Evolutionary conservation across 176 grass and related monocot species (phyloP), one percentile per base, ranked within the genome.

Genomic region (Oryza glaberrima): DNA sequence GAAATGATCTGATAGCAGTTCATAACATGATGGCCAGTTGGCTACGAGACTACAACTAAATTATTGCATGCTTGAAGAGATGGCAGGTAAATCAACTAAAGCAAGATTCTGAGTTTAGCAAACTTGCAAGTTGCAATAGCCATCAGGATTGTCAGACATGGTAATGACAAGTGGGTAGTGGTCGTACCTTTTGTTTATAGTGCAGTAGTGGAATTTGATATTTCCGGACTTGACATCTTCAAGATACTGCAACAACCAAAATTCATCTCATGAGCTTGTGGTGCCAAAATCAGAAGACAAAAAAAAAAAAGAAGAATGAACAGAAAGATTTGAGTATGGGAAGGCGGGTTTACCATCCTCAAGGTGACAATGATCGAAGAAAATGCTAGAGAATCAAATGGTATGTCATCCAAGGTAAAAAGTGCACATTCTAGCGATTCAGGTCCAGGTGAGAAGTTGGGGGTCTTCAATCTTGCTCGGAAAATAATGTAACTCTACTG

Each of bases 401-500:
- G 97, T 96, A 99, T 94, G 40, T 99, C 94, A 72, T 99, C 94
- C 79, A 99, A 54, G 12, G 88, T 34, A 84, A 96, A 99, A 81
- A 99, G 86, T 47, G 74, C 86, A 88, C 97, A 99, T 81, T 99
- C 97, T 30, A 91, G 80, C 1, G 97, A 99, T 76, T 99, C 97
- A 14, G 84, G 76, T 26, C 97, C 97, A 32, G 97, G 97, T 69
- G 93, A 94, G 69, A 96, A 99, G 36, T 75, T 76, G n/a, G 90
- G 90, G 32, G 83, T 77, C 86, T 91, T 99, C 73, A 99, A 76
- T 85, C 84, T 96, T 84, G 97, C 97, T 84, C 97, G 97, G 94
- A 99, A 99, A 89, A 99, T 99, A 81, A 99, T 88, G 88, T 99
- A 99, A 91, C 94, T 99, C 97, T 99, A 99, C 96, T 99, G 97